A percentile compares a stretch with the other conserved stretches of the same genome.
Conservation (phyloP, 345 rosid genomes). For the Linum tenue region DNA sequence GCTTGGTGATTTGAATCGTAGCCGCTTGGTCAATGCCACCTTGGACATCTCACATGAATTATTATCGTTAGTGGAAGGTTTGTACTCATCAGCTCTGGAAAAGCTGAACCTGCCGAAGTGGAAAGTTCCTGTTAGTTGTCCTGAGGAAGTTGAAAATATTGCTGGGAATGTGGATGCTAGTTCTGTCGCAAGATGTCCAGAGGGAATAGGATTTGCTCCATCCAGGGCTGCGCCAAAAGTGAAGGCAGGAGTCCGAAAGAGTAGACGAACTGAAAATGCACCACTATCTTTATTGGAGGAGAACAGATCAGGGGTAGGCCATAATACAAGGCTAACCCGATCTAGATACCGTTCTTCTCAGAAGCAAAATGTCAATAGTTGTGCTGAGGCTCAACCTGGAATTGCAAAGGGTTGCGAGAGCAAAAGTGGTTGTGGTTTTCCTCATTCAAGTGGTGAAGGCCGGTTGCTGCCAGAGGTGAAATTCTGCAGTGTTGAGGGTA, state of each 20-base stretch:
- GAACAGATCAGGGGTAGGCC: constrained; percentile 30
- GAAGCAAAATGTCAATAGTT: constrained; percentile 28
- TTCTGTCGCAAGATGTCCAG: constrained; percentile 9
- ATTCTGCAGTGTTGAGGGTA: constrained; percentile 19
- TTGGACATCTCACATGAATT: constrained; percentile 27
- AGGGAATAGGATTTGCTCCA: constrained; percentile 13
- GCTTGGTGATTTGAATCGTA: constrained; percentile 60
- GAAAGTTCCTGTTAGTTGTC: constrained; percentile 41
- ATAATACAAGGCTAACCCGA: constrained; percentile 53
- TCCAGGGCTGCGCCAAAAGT: constrained; percentile 17
- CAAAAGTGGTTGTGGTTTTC: constrained; percentile 12
- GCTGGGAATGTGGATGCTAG: constrained; percentile 9
- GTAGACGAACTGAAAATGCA: constrained; percentile 33
- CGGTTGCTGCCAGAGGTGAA: constrained; percentile 22
- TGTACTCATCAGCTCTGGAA: constrained; percentile 51
- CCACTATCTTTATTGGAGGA: constrained; percentile 31
- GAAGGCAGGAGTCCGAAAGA: constrained; percentile 32
- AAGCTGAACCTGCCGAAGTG: constrained; percentile 49
- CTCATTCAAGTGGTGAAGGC: constrained; percentile 18
- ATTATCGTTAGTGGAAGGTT: constrained; percentile 46
- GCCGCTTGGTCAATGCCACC: constrained; percentile 18
- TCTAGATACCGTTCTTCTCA: constrained; percentile 54
- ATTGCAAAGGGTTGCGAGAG: constrained; percentile 19
- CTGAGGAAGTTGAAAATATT: constrained; percentile 24
- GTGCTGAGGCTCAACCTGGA: constrained; percentile 21